Conservation (phyloP, 345 rosid genomes). For the Bruguiera sexangula region DNA sequence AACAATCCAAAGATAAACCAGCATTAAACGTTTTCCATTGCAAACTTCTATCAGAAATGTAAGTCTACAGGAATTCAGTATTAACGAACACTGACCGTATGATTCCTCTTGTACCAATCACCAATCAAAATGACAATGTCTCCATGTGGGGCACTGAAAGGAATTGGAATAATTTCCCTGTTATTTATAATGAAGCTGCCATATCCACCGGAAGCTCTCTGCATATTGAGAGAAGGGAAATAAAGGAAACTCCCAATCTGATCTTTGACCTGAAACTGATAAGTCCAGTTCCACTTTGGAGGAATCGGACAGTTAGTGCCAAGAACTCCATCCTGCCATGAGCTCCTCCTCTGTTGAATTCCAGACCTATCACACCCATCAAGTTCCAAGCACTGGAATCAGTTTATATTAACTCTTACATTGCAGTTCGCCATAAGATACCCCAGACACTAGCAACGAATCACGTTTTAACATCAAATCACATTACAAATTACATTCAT, state of each 20-base stretch:
- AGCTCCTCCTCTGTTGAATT: constrained; percentile 87
- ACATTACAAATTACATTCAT: background rate
- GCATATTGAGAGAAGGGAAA: constrained; percentile 93
- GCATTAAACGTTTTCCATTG: background rate
- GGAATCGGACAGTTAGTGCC: constrained; percentile 99
- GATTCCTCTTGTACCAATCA: constrained; percentile 94
- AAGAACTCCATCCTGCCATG: constrained; percentile 96
- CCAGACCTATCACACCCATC: constrained; percentile 56
- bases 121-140: constrained; percentile 80
- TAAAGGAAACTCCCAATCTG: constrained; percentile 98
- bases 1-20: constrained; percentile 15
- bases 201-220: constrained; percentile 90
- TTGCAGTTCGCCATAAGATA: background rate
- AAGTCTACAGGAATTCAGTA: background rate
- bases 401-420: background rate
- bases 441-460: background rate
- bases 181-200: constrained; percentile 84
- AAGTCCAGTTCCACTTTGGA: constrained; percentile 99
- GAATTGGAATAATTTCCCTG: constrained; percentile 68
- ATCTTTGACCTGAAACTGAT: constrained; percentile 97
- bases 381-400: constrained; percentile 1
- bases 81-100: constrained; percentile 61
- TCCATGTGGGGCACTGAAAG: constrained; percentile 71
- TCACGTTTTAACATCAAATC: constrained; percentile 2
- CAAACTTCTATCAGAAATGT: background rate